Evolutionary conservation across 1,284 basidiomycete genomes (phyloP), one percentile per base, ranked within the genome.

Genomic region (Cystobasidium pallidum): DNA sequence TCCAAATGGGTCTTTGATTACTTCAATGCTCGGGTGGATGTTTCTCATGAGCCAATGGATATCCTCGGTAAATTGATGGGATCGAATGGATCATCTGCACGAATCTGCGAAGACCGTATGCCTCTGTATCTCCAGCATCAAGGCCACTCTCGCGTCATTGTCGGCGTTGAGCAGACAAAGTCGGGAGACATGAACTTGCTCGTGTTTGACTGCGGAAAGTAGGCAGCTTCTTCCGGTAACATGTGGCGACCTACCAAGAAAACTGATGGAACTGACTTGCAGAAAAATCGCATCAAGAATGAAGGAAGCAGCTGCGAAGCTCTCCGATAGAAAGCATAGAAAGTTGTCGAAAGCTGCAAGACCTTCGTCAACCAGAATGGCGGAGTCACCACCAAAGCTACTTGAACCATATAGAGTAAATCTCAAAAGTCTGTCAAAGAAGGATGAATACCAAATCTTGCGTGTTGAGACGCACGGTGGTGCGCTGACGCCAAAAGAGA

Each of bases 81-180:
- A 0, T 58, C 68, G 15, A 52, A 61, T 8, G 75, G 72, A 2
- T 62, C 57, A 19, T 57, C 52, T 21, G 51, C 74, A 39, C 64
- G 51, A 4, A 36, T 74, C 4, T 51, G 51, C 28, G 55, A 64
- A 13, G 64, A 70, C 13, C 58, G 54, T 32, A 74, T 76, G 49
- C 78, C 78, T 11, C 59, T 80, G 17, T 79, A 78, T 55, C 73
- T 80, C 1, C 79, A 80, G 66, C 78, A 80, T 67, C 63, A 75
- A 15, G 79, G 79, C 0, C 79, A 80, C 63, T 76, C 75, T 13
- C 55, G 78, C 1, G 78, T 77, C 21, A 74, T 79, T 54, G 74
- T 80, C 26, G 78, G 79, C 0, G 62, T 79, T 15, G 78, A 80
- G 51, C 36, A 59, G 3, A 73, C 72, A 26, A 72, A 70, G 54